A percentile compares a stretch with the other conserved stretches of the same genome.
phyloP scores from a whole-genome alignment of 768 basidiomycete species.

The Terana coerulea region DNA sequence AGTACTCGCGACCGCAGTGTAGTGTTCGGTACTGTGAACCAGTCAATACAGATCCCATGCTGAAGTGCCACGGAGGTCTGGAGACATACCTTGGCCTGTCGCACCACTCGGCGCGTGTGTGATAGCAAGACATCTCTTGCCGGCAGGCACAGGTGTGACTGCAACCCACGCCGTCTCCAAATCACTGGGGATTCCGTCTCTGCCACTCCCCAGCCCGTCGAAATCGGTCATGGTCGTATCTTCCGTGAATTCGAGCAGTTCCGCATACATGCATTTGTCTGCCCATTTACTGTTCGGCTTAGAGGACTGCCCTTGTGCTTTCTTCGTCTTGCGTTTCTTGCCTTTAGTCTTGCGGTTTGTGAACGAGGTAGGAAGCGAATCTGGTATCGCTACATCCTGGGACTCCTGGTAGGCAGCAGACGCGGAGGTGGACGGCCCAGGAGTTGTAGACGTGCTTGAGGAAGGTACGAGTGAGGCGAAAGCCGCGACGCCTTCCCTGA shows the following conservation, averaged over 20 bases:
- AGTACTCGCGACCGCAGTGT: conserved; percentile 77
- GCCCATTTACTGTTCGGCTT: conserved; percentile 63
- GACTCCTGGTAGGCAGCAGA: neutral
- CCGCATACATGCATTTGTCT: conserved; percentile 87
- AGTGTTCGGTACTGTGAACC: conserved; percentile 60
- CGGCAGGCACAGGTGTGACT: conserved; percentile 73
- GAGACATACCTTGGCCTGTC: conserved; percentile 53
- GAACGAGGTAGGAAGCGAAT: conserved; percentile 3
- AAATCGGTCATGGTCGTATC: conserved; percentile 21
- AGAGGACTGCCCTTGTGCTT: conserved; percentile 19
- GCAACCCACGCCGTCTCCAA: conserved; percentile 78
- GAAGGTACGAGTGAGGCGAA: conserved; percentile 43
- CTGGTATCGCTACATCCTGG: neutral
- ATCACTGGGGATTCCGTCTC: conserved; percentile 67
- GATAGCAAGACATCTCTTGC: conserved; percentile 80
- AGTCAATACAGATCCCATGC: neutral
- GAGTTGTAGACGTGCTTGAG: neutral
- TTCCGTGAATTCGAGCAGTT: conserved; percentile 72
- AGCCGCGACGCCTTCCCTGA: conserved; percentile 44
- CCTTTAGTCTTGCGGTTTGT: conserved; percentile 30
- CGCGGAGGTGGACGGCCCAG: neutral
- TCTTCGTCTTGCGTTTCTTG: conserved; percentile 29
- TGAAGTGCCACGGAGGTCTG: neutral
- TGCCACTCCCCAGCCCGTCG: neutral
- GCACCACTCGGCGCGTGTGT: conserved; percentile 66